These are phyloP conservation scores for Talaromyces liani DNA, from an alignment of 495 filamentous ascomycete species.

Conservation along the genomic window DNA sequence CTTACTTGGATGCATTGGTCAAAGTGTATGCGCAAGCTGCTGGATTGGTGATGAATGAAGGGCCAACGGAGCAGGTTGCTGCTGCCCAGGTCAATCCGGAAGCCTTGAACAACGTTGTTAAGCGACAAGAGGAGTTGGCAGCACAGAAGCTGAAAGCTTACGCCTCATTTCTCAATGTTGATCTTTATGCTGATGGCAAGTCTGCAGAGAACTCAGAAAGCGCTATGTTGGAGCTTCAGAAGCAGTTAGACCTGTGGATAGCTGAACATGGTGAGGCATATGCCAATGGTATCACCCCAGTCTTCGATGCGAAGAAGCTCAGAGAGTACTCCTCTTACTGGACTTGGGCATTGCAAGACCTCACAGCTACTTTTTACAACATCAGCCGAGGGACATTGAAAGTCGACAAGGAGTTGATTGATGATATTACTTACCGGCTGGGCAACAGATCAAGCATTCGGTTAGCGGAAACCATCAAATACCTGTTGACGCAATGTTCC, in stretches of 20 bases:
- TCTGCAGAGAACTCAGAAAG: slow-evolving; percentile 48
- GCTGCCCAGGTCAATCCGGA: slow-evolving; percentile 93
- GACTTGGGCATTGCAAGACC: slow-evolving; percentile 98
- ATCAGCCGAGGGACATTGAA: slow-evolving; percentile 93
- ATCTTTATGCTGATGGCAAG: neutral
- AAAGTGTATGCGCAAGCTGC: slow-evolving; percentile 15
- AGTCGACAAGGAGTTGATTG: slow-evolving; percentile 92
- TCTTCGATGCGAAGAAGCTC: slow-evolving; percentile 86
- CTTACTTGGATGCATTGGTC: slow-evolving; percentile 74
- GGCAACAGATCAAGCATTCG: neutral
- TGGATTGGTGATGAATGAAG: slow-evolving; percentile 58
- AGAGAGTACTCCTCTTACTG: slow-evolving; percentile 95
- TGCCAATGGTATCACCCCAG: slow-evolving; percentile 87
- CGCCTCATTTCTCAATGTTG: neutral
- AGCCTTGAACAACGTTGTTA: slow-evolving; percentile 72
- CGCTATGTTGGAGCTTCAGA: slow-evolving; percentile 16
- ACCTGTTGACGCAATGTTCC: neutral
- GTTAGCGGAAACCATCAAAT: neutral
- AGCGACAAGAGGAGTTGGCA: slow-evolving; percentile 58
- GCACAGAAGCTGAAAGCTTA: neutral
- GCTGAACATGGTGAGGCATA: slow-evolving; percentile 97
- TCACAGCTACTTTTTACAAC: slow-evolving; percentile 95
- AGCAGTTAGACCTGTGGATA: slow-evolving; percentile 86
- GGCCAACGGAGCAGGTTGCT: slow-evolving; percentile 92
- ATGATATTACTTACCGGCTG: slow-evolving; percentile 56